A percentile compares a stretch with the other conserved stretches of the same genome.
Evolutionary conservation across 1,284 basidiomycete genomes (phyloP).

Genomic region (Ganoderma lingzhi): DNA sequence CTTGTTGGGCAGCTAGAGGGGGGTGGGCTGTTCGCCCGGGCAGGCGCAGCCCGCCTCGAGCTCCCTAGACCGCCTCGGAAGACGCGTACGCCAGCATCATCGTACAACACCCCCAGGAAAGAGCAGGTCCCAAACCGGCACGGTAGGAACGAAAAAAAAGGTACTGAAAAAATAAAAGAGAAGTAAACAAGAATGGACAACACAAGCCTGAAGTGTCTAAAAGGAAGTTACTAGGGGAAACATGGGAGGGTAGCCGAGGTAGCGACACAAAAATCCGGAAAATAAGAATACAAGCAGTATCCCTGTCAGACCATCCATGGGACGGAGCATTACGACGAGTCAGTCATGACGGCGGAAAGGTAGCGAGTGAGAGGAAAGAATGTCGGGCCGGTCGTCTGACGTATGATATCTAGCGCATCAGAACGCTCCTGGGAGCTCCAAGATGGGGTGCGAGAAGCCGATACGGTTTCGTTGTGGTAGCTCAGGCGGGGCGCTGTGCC

Average conservation of each 20-base stretch:
- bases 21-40: slow-evolving; percentile 24
- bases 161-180: slow-evolving; percentile 16
- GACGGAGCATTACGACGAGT: slow-evolving; percentile 29
- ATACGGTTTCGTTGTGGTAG: slow-evolving; percentile 42
- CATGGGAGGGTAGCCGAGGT: slow-evolving; percentile 9
- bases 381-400: slow-evolving; percentile 14
- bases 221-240: slow-evolving; percentile 7
- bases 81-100: slow-evolving; percentile 28
- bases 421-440: slow-evolving; percentile 50
- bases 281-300: slow-evolving; percentile 36
- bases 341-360: slow-evolving; percentile 13
- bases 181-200: slow-evolving; percentile 19
- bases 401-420: slow-evolving; percentile 33
- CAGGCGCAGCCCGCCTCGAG: slow-evolving; percentile 28
- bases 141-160: slow-evolving; percentile 29
- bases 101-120: slow-evolving; percentile 32
- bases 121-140: slow-evolving; percentile 23
- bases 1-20: slow-evolving; percentile 13
- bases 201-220: slow-evolving; percentile 17
- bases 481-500: slow-evolving; percentile 51
- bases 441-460: slow-evolving; percentile 47
- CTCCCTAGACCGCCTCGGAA: slow-evolving; percentile 28
- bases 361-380: slow-evolving; percentile 15
- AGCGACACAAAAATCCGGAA: slow-evolving; percentile 27
- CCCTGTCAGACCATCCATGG: slow-evolving; percentile 30